Conservation (phyloP, 768 basidiomycete genomes). For the Rhizopogon roseolus region DNA sequence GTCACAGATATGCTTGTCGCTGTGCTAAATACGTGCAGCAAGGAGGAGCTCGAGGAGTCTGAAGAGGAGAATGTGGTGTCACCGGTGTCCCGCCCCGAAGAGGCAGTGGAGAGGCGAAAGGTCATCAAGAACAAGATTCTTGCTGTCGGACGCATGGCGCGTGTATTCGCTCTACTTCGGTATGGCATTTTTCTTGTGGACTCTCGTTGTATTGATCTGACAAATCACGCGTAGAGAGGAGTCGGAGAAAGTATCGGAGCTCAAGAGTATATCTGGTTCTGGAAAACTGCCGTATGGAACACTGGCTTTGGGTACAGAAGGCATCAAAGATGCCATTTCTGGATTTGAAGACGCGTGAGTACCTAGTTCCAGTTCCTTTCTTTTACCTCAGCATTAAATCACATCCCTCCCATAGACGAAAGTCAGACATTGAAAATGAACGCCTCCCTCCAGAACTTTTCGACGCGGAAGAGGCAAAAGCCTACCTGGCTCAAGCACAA, state of each 20-base stretch:
- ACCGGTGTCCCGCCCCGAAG: constrained; percentile 32
- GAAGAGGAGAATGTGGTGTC: constrained; percentile 41
- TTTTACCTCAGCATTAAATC: background rate
- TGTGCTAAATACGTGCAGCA: constrained; percentile 91
- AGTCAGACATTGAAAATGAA: constrained; percentile 98
- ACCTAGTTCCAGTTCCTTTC: background rate
- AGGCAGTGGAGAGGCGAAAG: constrained; percentile 71
- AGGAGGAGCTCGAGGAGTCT: constrained; percentile 91
- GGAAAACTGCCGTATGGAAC: constrained; percentile 76
- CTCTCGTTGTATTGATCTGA: background rate
- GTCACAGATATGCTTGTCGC: constrained; percentile 99
- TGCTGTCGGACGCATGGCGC: constrained; percentile 93
- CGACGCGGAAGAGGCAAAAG: constrained; percentile 70
- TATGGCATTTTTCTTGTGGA: constrained; percentile 31
- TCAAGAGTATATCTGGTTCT: constrained; percentile 86
- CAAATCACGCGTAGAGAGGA: constrained; percentile 65
- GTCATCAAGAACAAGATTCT: constrained; percentile 98
- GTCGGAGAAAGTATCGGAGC: constrained; percentile 94
- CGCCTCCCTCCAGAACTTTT: constrained; percentile 94
- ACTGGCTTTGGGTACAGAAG: constrained; percentile 85
- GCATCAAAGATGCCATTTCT: constrained; percentile 90
- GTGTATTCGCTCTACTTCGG: constrained; percentile 95
- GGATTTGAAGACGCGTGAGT: constrained; percentile 96
- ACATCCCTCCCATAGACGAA: constrained; percentile 55
- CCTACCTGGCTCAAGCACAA: constrained; percentile 40